Conservation (phyloP, 75 land plant species). For the Chamaecyparis obtusa region DNA sequence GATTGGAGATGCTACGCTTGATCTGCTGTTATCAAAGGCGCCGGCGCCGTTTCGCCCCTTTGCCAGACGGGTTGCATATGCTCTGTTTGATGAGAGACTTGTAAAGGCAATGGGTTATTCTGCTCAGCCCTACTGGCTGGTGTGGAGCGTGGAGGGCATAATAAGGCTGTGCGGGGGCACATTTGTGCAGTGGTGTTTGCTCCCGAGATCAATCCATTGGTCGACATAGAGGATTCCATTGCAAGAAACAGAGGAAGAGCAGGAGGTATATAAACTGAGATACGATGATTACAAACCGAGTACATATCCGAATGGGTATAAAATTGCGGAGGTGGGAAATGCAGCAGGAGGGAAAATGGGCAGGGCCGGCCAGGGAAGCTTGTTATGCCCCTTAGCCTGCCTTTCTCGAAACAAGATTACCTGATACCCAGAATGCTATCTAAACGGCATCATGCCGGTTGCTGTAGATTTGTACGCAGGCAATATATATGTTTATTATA, state of each 20-base stretch:
- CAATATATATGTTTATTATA: no score
- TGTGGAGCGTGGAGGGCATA: background rate
- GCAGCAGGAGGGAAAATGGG: background rate
- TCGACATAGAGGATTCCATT: background rate
- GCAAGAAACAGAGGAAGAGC: background rate
- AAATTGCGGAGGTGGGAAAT: background rate
- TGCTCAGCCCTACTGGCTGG: conserved; percentile 20
- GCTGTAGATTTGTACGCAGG: no score
- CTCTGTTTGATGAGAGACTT: conserved; percentile 20
- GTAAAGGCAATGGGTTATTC: conserved; percentile 21
- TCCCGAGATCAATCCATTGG: conserved; percentile 1
- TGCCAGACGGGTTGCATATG: conserved; percentile 5
- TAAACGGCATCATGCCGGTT: no score
- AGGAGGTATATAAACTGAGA: background rate
- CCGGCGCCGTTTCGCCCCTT: conserved; percentile 7
- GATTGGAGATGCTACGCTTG: conserved; percentile 18
- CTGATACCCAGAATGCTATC: no score
- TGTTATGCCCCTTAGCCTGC: background rate
- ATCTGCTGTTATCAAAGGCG: conserved; percentile 1
- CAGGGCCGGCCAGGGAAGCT: background rate
- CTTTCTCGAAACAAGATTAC: no score
- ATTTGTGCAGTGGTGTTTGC: background rate
- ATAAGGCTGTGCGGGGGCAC: background rate
- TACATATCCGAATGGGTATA: background rate
- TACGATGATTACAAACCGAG: background rate